Evolutionary conservation across 352 stramenopile species (phyloP).

Genomic region (Phytophthora melonis): DNA sequence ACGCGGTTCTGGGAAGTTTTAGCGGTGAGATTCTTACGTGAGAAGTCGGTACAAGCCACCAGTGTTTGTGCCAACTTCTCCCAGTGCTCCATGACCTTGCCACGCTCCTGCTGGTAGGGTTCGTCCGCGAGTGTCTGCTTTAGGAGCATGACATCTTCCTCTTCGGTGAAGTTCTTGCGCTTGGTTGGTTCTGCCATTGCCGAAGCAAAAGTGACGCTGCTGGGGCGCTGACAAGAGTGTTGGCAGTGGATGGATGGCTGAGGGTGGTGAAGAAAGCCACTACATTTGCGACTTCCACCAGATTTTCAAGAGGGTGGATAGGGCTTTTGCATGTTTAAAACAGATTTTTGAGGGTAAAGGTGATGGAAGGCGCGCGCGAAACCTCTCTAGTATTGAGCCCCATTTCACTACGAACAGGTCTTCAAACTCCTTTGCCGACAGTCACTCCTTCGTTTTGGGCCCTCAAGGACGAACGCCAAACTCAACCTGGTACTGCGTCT

Average conservation of each 20-base stretch:
- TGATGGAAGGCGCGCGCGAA: background rate
- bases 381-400: background rate
- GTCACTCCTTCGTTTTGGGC: too few species aligned
- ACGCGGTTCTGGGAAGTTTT: conserved; percentile 15
- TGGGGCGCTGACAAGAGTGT: background rate
- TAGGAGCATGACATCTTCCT: conserved; percentile 11
- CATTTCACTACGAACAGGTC: too few species aligned
- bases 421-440: too few species aligned
- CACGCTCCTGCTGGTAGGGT: background rate
- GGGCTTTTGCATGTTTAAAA: conserved; percentile 8
- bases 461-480: too few species aligned
- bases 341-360: background rate
- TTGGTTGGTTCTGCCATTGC: conserved; percentile 16
- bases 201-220: conserved; percentile 3
- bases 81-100: conserved; percentile 13
- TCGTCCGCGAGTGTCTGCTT: conserved; percentile 5
- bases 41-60: background rate
- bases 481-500: too few species aligned
- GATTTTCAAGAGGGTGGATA: conserved; percentile 1
- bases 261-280: background rate
- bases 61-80: conserved; percentile 1
- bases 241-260: conserved; percentile 1
- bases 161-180: conserved; percentile 13
- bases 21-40: background rate
- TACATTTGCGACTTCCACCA: conserved; percentile 2